A percentile compares a stretch with the other conserved stretches of the same genome.
These are phyloP conservation scores for Psilocybe cyanescens DNA, from an alignment of 768 basidiomycete species.

Conservation along the genomic window DNA sequence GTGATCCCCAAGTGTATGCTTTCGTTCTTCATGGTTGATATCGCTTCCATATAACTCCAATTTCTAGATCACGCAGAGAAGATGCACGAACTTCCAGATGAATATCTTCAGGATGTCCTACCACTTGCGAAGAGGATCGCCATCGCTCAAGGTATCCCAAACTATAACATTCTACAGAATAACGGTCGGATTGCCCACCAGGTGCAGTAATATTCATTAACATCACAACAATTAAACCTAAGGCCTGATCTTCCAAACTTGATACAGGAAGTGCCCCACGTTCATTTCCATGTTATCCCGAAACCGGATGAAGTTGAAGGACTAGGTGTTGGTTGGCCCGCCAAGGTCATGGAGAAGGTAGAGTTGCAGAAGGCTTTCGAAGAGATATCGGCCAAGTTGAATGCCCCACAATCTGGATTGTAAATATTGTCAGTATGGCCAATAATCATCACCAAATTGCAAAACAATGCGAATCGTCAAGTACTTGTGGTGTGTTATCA, in stretches of 20 bases:
- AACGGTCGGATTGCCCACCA: slow-evolving; percentile 63
- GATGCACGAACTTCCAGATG: slow-evolving; percentile 87
- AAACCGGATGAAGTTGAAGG: slow-evolving; percentile 80
- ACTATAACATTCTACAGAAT: slow-evolving; percentile 88
- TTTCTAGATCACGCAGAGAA: slow-evolving; percentile 81
- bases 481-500: not conserved
- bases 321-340: slow-evolving; percentile 83
- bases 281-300: slow-evolving; percentile 94
- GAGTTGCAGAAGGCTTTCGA: slow-evolving; percentile 62
- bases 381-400: slow-evolving; percentile 50
- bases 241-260: not conserved
- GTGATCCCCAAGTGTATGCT: slow-evolving; percentile 89
- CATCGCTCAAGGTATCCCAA: slow-evolving; percentile 66
- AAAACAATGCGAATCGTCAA: not conserved
- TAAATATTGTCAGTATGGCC: not conserved
- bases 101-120: slow-evolving; percentile 75
- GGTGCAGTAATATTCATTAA: slow-evolving; percentile 30
- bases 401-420: slow-evolving; percentile 6
- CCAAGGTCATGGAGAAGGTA: slow-evolving; percentile 58
- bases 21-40: not conserved
- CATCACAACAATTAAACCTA: not conserved
- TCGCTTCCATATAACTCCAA: not conserved
- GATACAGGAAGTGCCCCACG: slow-evolving; percentile 74
- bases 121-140: slow-evolving; percentile 90
- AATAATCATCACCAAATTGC: not conserved